These are phyloP conservation scores for Leucosporidium creatinivorum DNA, from an alignment of 768 basidiomycete species.

Conservation along the genomic window DNA sequence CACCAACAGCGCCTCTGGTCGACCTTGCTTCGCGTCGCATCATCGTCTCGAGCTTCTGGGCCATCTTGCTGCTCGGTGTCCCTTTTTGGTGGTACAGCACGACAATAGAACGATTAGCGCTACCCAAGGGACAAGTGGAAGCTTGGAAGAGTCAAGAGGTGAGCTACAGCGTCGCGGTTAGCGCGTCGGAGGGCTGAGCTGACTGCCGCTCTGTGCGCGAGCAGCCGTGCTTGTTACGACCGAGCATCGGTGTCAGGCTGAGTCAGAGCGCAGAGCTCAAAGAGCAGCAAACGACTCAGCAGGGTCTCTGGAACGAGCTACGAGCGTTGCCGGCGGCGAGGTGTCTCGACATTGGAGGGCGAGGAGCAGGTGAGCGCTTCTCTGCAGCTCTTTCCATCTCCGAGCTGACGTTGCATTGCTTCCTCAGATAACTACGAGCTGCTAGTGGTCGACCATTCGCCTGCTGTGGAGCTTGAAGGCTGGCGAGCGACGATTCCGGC, in stretches of 20 bases:
- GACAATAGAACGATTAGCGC: slow-evolving; percentile 70
- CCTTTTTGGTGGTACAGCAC: slow-evolving; percentile 95
- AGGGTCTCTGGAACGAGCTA: not conserved
- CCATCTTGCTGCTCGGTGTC: slow-evolving; percentile 61
- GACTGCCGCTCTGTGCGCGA: not conserved
- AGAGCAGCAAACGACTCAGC: not conserved
- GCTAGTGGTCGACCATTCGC: no score
- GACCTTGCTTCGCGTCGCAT: slow-evolving; percentile 47
- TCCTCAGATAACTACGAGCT: no score
- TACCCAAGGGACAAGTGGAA: slow-evolving; percentile 59
- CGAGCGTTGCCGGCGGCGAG: no score
- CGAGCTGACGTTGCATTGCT: no score
- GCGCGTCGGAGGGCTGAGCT: not conserved
- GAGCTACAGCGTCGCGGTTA: not conserved
- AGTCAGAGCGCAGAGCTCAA: not conserved
- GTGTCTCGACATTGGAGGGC: no score
- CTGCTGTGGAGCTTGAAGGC: not conserved
- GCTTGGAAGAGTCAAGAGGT: slow-evolving; percentile 40
- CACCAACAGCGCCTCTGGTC: not conserved
- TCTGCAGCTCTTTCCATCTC: no score
- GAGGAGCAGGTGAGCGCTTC: no score
- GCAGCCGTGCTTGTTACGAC: slow-evolving; percentile 17
- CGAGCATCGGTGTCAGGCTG: not conserved
- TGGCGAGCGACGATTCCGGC: not conserved
- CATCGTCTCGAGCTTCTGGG: slow-evolving; percentile 71